phyloP scores from a whole-genome alignment of 2,329 filamentous ascomycete genomes.

The Epichloe gansuensis region DNA sequence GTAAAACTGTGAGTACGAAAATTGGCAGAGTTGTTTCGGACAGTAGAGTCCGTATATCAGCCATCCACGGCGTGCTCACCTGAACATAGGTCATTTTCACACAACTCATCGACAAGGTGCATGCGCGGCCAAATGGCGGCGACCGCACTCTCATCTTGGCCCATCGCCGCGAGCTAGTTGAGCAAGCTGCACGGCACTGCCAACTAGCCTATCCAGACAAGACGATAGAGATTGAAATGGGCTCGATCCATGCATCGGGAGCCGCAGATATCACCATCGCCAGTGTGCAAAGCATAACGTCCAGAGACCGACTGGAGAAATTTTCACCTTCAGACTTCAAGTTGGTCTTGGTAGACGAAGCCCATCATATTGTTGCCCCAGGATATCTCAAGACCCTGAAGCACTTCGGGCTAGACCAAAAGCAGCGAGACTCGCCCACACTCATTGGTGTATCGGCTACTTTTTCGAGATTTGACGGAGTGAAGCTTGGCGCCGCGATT shows the following conservation, averaged over 20 bases:
- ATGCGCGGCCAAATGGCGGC: constrained; percentile 33
- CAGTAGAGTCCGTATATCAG: neutral
- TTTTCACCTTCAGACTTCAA: constrained; percentile 76
- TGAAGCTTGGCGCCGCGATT: constrained; percentile 71
- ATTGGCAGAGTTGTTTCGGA: neutral
- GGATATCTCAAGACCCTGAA: constrained; percentile 63
- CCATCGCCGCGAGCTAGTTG: constrained; percentile 84
- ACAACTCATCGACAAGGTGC: constrained; percentile 73
- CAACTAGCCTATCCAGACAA: constrained; percentile 66
- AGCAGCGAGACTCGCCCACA: constrained; percentile 36
- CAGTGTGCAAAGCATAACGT: constrained; percentile 75
- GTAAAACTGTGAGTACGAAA: constrained; percentile 60
- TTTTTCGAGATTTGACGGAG: constrained; percentile 66
- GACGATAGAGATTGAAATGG: constrained; percentile 86
- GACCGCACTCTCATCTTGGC: constrained; percentile 82
- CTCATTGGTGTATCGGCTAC: constrained; percentile 86
- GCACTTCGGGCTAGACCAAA: constrained; percentile 61
- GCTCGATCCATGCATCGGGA: constrained; percentile 61
- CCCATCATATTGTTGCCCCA: constrained; percentile 85
- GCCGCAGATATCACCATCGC: constrained; percentile 86
- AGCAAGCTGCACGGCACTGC: constrained; percentile 86
- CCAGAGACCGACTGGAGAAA: constrained; percentile 63
- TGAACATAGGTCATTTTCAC: constrained; percentile 74
- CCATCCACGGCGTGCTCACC: neutral
- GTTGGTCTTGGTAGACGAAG: constrained; percentile 86